Conservation (phyloP, 2,329 filamentous ascomycete species). For the Graphilbum ipis-grandicollis region DNA sequence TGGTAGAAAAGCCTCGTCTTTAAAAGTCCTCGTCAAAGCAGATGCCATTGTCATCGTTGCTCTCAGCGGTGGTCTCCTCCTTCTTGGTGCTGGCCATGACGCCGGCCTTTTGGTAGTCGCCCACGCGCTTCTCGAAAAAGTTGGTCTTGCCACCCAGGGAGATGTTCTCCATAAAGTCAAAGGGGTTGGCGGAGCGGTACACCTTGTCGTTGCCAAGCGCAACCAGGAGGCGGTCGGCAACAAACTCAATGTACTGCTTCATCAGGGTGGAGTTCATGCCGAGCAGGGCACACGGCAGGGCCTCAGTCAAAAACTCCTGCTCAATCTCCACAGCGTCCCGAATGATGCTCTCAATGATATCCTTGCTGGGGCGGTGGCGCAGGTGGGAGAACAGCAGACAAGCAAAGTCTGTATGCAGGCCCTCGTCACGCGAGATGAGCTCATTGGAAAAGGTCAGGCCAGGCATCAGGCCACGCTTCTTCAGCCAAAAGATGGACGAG, state of each 20-base stretch:
- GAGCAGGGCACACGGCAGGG: constrained; percentile 78
- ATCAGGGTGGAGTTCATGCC: constrained; percentile 96
- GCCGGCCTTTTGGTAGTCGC: constrained; percentile 98
- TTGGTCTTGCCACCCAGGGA: constrained; percentile 98
- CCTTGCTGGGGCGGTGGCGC: constrained; percentile 72
- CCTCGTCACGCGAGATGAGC: constrained; percentile 98
- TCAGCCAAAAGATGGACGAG: constrained; percentile 98
- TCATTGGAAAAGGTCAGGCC: constrained; percentile 99
- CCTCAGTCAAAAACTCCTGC: constrained; percentile 95
- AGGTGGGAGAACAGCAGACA: constrained; percentile 96
- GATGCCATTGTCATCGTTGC: constrained; percentile 62
- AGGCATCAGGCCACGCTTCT: constrained; percentile 99
- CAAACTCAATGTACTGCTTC: constrained; percentile 99
- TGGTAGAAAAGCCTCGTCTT: constrained; percentile 15
- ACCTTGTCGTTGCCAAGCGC: constrained; percentile 88
- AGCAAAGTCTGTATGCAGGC: constrained; percentile 97
- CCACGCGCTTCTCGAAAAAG: constrained; percentile 99
- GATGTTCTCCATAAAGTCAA: constrained; percentile 99
- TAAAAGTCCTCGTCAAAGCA: constrained; percentile 95
- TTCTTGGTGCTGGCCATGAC: constrained; percentile 80
- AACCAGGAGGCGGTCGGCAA: constrained; percentile 84
- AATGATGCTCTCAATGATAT: constrained; percentile 75
- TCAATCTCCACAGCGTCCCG: constrained; percentile 87
- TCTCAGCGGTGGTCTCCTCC: constrained; percentile 24
- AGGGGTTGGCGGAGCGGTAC: constrained; percentile 87